Evolutionary conservation across 2,329 filamentous ascomycete species (phyloP).

Genomic region (Aphanoascus verrucosus): DNA sequence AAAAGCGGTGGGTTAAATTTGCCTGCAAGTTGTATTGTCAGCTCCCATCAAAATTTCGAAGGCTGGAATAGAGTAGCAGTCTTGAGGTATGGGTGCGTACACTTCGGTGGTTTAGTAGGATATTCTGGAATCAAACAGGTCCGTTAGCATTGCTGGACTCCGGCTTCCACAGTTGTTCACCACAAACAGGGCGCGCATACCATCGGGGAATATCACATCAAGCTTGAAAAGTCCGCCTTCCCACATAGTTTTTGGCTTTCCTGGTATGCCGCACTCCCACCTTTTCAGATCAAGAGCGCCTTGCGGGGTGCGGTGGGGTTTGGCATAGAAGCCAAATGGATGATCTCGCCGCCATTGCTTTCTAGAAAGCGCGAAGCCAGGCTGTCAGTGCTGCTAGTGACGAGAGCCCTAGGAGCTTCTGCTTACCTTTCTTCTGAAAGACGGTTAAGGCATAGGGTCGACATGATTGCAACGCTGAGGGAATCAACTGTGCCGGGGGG

Average conservation of each 20-base stretch:
- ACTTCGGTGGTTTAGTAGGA: conserved; percentile 96
- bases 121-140: conserved; percentile 55
- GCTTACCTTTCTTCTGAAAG: conserved; percentile 73
- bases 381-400: not conserved
- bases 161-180: not conserved
- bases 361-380: conserved; percentile 37
- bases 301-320: conserved; percentile 66
- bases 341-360: conserved; percentile 97
- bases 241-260: conserved; percentile 95
- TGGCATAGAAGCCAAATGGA: conserved; percentile 93
- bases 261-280: conserved; percentile 94
- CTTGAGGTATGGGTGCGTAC: conserved; percentile 49
- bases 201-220: conserved; percentile 83
- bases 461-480: not conserved
- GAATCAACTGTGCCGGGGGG: not conserved
- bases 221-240: conserved; percentile 96
- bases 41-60: not conserved
- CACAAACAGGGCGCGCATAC: conserved; percentile 41
- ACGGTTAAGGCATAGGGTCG: conserved; percentile 68
- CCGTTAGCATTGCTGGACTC: conserved; percentile 7
- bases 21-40: conserved; percentile 45
- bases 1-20: conserved; percentile 95
- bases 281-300: conserved; percentile 83
- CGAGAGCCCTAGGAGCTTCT: not conserved
- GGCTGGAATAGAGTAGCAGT: not conserved